phyloP scores from a whole-genome alignment of 768 basidiomycete species.

The Austroboletus festivus region DNA sequence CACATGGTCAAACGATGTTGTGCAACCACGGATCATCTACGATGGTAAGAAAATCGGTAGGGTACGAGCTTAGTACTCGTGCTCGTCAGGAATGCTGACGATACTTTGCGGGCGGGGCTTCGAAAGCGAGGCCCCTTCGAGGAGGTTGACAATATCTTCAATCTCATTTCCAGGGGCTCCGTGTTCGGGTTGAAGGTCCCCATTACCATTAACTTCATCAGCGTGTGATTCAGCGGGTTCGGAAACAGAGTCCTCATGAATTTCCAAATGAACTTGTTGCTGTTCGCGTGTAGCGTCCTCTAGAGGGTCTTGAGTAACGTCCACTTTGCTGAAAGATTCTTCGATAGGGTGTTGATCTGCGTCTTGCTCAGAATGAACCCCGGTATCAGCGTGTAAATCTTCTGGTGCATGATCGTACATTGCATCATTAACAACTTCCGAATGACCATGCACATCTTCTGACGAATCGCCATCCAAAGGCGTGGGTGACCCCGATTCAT shows the following conservation, averaged over 20 bases:
- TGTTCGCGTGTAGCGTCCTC: slow-evolving; percentile 5
- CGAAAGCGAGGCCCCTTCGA: slow-evolving; percentile 41
- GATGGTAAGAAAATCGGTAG: slow-evolving; percentile 4
- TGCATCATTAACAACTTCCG: slow-evolving; percentile 10
- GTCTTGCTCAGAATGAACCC: slow-evolving; percentile 11
- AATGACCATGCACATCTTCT: slow-evolving; percentile 16
- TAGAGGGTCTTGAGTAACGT: not conserved
- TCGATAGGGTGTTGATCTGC: slow-evolving; percentile 4
- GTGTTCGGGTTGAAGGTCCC: slow-evolving; percentile 6
- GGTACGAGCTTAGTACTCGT: slow-evolving; percentile 41
- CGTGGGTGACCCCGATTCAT: slow-evolving; percentile 15
- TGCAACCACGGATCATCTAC: slow-evolving; percentile 24
- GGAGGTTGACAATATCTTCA: slow-evolving; percentile 64
- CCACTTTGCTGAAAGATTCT: slow-evolving; percentile 6
- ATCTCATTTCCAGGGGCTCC: slow-evolving; percentile 40
- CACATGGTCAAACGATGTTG: slow-evolving; percentile 23
- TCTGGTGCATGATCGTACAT: slow-evolving; percentile 9
- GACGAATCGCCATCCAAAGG: slow-evolving; percentile 17
- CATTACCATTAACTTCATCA: slow-evolving; percentile 8
- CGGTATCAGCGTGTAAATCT: slow-evolving; percentile 10
- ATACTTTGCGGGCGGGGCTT: slow-evolving; percentile 44
- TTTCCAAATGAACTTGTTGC: slow-evolving; percentile 12
- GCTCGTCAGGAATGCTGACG: slow-evolving; percentile 51
- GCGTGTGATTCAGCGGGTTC: slow-evolving; percentile 13
- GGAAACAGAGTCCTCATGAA: not conserved